These are phyloP conservation scores for Lolium rigidum DNA, from an alignment of 176 grass and related monocot species.

Conservation along the genomic window DNA sequence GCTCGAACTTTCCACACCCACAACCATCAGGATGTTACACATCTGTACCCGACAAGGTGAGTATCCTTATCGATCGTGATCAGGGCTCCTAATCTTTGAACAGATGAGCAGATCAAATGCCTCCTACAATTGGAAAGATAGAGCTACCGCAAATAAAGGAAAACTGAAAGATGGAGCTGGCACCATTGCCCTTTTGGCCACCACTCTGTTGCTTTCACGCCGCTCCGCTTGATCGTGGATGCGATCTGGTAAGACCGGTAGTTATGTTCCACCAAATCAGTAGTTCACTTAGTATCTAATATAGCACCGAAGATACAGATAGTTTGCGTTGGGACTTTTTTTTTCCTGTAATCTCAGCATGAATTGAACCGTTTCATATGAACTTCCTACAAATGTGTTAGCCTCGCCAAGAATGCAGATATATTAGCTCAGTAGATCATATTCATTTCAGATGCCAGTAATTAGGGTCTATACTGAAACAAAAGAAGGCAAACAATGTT, in stretches of 20 bases:
- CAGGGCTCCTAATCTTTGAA: neutral
- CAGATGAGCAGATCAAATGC: constrained; percentile 4
- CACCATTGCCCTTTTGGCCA: constrained; percentile 25
- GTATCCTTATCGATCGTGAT: neutral
- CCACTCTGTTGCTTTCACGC: neutral
- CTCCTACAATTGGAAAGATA: constrained; percentile 24
- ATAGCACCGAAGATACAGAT: neutral
- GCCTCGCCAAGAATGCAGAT: neutral
- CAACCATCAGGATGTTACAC: neutral
- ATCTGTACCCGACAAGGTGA: constrained; percentile 2
- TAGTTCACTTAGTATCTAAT: neutral
- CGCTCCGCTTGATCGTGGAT: neutral
- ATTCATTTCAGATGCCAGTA: neutral
- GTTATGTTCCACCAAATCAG: neutral
- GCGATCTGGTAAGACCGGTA: neutral
- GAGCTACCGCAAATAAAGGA: neutral
- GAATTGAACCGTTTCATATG: neutral
- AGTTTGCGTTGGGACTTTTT: too few species aligned
- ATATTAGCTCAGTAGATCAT: neutral
- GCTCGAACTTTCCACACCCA: constrained; percentile 4
- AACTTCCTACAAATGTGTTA: neutral
- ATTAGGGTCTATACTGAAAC: neutral
- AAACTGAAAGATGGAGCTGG: neutral
- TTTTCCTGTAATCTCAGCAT: too few species aligned
- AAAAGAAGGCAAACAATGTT: constrained; percentile 42